Evolutionary conservation across 2,329 filamentous ascomycete species (phyloP), one percentile per base, ranked within the genome.

Genomic region (Neonectria ditissima): DNA sequence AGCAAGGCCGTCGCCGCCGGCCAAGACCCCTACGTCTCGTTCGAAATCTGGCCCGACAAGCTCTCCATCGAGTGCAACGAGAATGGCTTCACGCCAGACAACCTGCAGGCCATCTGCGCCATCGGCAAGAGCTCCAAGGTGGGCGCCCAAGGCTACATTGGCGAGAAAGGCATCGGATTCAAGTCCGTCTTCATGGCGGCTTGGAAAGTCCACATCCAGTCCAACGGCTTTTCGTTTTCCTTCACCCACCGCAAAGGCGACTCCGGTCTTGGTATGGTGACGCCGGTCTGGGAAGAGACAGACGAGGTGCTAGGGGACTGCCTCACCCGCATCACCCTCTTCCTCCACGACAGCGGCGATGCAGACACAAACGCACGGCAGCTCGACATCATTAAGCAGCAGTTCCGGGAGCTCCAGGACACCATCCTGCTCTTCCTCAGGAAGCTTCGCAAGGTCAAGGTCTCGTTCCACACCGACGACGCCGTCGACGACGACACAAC

Each of bases 1-100:
- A 59, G 5, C 13, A 69, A 45, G 16, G 74, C 76, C 0, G 22
- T 44, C 5, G 64, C 55, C 0, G 62, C 22, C 0, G 67, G 73
- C 0, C 30, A 62, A 0, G 62, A 56, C 3, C 81, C 81, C 0
- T 77, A 67, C 47, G 68, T 80, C 0, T 67, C 70, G 8, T 84
- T 80, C 56, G 58, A 65, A 11, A 63, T 86, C 0, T 72, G 76
- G 5, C 72, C 78, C 0, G 68, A 77, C 32, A 71, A 53, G 0
- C 76, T 88, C 1, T 58, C 81, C 0, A 64, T 87, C 4, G 82
- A 86, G 18, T 85, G 82, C 71, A 86, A 86, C 55, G 84, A 85
- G 59, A 76, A 81, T 30, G 83, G 83, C 8, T 85, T 85, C 63
- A 79, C 71, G 0, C 50, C 69, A 7, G 64, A 69, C 1, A 80